These are phyloP conservation scores for Hypomyces perniciosus DNA, from an alignment of 2,329 filamentous ascomycete species.

Conservation along the genomic window DNA sequence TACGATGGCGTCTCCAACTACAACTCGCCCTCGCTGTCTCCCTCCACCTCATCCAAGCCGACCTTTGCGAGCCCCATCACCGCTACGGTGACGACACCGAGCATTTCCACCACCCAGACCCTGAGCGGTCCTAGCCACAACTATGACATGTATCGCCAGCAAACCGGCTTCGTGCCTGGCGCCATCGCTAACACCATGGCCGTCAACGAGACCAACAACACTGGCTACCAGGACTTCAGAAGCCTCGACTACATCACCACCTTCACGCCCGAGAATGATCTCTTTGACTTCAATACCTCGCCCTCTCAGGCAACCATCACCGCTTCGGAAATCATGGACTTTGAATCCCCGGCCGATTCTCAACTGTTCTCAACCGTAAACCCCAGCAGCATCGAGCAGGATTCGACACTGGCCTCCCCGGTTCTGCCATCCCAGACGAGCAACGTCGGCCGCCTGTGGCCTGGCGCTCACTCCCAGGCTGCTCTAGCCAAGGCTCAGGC, in stretches of 20 bases:
- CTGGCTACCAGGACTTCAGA: conserved; percentile 46
- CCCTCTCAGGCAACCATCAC: conserved; percentile 56
- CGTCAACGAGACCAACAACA: conserved; percentile 59
- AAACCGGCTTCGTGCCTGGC: conserved; percentile 85
- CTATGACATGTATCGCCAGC: conserved; percentile 92
- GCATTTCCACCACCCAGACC: conserved; percentile 51
- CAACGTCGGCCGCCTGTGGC: conserved; percentile 71
- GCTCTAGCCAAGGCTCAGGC: conserved; percentile 68
- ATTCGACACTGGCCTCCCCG: conserved; percentile 39
- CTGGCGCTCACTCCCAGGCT: conserved; percentile 89
- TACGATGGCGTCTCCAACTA: conserved; percentile 55
- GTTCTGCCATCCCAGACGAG: conserved; percentile 46
- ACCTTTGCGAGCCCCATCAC: conserved; percentile 47
- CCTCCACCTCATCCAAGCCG: conserved; percentile 46
- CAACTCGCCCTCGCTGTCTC: conserved; percentile 56
- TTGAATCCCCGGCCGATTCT: conserved; percentile 41
- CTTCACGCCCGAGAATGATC: conserved; percentile 55
- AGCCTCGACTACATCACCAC: conserved; percentile 48
- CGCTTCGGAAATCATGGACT: conserved; percentile 57
- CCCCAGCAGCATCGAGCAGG: conserved; percentile 66
- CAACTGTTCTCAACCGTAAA: conserved; percentile 62
- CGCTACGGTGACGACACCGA: conserved; percentile 49
- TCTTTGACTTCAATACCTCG: conserved; percentile 67
- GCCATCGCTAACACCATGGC: conserved; percentile 75
- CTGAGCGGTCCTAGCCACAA: conserved; percentile 84